Conservation (phyloP, 202 grass and related monocot genomes). For the Musa balbisiana region DNA sequence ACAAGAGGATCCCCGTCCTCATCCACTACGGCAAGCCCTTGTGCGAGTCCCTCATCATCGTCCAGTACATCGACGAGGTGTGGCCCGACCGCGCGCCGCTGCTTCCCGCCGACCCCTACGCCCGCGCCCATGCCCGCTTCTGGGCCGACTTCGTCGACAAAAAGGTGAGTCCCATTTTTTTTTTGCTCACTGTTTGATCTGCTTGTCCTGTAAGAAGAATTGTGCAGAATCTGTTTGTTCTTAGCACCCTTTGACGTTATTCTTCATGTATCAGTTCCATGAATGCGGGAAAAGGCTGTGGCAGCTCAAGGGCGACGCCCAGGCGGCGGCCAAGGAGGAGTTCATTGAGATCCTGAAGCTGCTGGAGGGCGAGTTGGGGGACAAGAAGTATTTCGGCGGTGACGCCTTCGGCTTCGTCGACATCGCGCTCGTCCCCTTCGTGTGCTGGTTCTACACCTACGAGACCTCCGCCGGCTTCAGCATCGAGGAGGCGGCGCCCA, state of each 20-base stretch:
- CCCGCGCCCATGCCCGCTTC: conserved; percentile 29
- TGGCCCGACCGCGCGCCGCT: conserved; percentile 27
- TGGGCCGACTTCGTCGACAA: conserved; percentile 53
- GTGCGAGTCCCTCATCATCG: conserved; percentile 44
- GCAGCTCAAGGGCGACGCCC: conserved; percentile 34
- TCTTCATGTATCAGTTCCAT: too few species aligned
- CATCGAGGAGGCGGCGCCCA: conserved; percentile 31
- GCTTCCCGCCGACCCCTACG: conserved; percentile 29
- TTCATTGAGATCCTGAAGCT: conserved; percentile 38
- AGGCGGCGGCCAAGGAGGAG: conserved; percentile 27
- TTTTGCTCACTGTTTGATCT: too few species aligned
- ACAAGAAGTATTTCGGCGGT: conserved; percentile 42
- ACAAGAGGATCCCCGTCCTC: conserved; percentile 44
- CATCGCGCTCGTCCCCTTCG: conserved; percentile 39
- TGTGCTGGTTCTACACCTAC: conserved; percentile 39
- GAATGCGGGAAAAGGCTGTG: too few species aligned
- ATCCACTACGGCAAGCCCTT: conserved; percentile 32
- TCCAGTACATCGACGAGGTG: conserved; percentile 41
- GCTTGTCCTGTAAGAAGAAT: too few species aligned
- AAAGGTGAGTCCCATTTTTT: too few species aligned
- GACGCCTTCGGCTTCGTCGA: conserved; percentile 40
- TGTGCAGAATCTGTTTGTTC: too few species aligned
- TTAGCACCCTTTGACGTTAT: too few species aligned
- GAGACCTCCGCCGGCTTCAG: conserved; percentile 35
- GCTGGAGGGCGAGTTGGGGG: conserved; percentile 41